Evolutionary conservation across 805 yeast genomes (phyloP).

Genomic region (Yarrowia sp.): DNA sequence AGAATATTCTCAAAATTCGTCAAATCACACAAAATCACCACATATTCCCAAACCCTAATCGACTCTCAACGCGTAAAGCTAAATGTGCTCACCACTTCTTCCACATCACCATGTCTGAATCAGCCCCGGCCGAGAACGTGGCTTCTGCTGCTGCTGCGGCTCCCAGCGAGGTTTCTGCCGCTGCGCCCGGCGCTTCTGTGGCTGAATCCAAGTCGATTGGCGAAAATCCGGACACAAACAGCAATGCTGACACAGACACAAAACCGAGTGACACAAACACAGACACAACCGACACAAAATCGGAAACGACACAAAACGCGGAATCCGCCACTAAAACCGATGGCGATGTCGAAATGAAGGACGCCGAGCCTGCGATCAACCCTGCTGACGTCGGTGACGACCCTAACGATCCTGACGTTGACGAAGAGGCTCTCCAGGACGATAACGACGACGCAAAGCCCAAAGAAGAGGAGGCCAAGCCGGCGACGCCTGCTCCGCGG

Average conservation of each 20-base stretch:
- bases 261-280: background rate
- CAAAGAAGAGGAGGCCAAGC: background rate
- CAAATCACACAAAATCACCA: too few species aligned
- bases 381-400: slow-evolving; percentile 32
- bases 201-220: background rate
- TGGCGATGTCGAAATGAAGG: background rate
- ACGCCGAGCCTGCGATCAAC: background rate
- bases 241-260: background rate
- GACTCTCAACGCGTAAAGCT: too few species aligned
- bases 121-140: too few species aligned
- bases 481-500: slow-evolving; percentile 29
- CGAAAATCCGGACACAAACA: too few species aligned
- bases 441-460: slow-evolving; percentile 28
- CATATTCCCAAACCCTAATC: too few species aligned
- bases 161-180: too few species aligned
- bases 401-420: slow-evolving; percentile 31
- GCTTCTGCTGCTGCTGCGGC: too few species aligned
- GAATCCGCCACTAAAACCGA: too few species aligned
- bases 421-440: slow-evolving; percentile 33
- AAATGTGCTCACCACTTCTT: too few species aligned
- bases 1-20: too few species aligned
- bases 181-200: too few species aligned
- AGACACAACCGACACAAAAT: background rate
- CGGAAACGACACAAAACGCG: background rate
- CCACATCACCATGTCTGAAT: too few species aligned